Evolutionary conservation across 192 early-diverging fungal genomes (phyloP).

Genomic region (Chytriomyces confervae): DNA sequence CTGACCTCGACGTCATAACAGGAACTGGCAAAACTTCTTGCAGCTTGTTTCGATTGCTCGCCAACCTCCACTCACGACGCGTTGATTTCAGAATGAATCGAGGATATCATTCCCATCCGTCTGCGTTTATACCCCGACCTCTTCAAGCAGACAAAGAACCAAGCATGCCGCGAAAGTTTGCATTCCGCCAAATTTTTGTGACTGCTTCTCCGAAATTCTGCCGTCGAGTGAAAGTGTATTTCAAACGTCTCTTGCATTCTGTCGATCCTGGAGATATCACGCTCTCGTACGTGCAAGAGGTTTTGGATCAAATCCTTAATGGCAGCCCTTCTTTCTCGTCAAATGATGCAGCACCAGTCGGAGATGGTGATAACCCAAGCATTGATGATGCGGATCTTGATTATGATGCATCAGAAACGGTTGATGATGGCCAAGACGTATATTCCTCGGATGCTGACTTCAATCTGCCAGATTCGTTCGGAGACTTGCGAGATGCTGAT

Average conservation of each 20-base stretch:
- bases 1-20: neutral
- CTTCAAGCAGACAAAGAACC: neutral
- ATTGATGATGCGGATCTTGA: neutral
- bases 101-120: neutral
- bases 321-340: no score
- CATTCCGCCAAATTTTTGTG: conserved; percentile 39
- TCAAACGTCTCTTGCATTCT: conserved; percentile 16
- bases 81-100: neutral
- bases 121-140: neutral
- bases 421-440: neutral
- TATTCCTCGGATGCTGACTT: conserved; percentile 12
- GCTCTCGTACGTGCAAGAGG: neutral
- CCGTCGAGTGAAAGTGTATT: conserved; percentile 33
- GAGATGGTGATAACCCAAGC: neutral
- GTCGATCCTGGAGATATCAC: neutral
- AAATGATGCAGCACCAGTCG: neutral
- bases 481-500: conserved; percentile 24
- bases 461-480: conserved; percentile 31
- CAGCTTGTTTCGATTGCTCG: conserved; percentile 38
- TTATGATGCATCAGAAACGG: neutral
- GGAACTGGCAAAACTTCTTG: conserved; percentile 40
- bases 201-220: conserved; percentile 42
- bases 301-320: neutral
- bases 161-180: conserved; percentile 3
- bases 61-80: neutral